These are phyloP conservation scores for Russula foetens DNA, from an alignment of 768 basidiomycete species.

Conservation along the genomic window DNA sequence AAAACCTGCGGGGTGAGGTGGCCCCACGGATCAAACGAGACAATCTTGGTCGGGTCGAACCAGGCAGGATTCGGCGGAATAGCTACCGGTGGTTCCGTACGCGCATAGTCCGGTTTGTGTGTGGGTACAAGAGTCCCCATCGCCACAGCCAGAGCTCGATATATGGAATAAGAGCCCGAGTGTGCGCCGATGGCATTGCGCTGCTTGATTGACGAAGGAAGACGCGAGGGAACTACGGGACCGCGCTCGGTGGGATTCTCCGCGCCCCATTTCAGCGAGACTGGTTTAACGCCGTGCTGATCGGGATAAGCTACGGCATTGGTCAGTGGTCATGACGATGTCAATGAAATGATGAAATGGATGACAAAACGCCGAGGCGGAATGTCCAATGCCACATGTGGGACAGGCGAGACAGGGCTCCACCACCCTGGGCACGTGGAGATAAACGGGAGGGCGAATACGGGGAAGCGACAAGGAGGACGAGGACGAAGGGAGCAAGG, in stretches of 20 bases:
- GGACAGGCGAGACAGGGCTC: neutral
- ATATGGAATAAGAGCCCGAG: constrained; percentile 90
- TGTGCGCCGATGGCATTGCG: constrained; percentile 95
- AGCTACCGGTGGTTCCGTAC: constrained; percentile 77
- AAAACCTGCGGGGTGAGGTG: constrained; percentile 76
- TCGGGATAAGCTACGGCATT: constrained; percentile 68
- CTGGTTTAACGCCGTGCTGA: constrained; percentile 80
- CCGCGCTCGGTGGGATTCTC: constrained; percentile 57
- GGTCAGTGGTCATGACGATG: constrained; percentile 2
- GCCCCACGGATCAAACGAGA: constrained; percentile 91
- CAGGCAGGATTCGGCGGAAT: constrained; percentile 74
- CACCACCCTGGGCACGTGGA: neutral
- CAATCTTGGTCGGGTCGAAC: constrained; percentile 73
- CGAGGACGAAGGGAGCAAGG: neutral
- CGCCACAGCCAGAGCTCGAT: constrained; percentile 87
- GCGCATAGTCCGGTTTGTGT: constrained; percentile 74
- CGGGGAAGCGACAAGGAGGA: constrained; percentile 2
- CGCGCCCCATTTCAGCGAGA: constrained; percentile 78
- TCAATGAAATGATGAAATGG: neutral
- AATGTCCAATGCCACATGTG: neutral
- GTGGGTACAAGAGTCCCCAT: constrained; percentile 74
- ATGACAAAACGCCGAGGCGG: neutral
- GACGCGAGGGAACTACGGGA: constrained; percentile 82
- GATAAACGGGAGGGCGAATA: neutral
- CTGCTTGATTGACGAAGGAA: constrained; percentile 74